Evolutionary conservation across 106 monocot species (phyloP).

Genomic region (Dendrobium huoshanense): DNA sequence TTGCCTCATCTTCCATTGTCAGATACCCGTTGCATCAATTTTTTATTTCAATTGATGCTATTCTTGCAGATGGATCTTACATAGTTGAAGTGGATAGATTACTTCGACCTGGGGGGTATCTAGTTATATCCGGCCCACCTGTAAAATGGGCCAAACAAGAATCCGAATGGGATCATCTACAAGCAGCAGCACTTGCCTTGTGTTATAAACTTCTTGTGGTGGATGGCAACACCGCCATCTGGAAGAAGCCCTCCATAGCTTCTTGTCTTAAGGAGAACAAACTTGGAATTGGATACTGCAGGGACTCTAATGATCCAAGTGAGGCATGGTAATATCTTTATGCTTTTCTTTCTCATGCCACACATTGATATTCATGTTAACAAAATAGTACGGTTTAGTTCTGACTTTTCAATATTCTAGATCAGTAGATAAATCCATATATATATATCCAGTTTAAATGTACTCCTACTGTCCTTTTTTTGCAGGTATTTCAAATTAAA

Average conservation of each 20-base stretch:
- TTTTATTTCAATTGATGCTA: background rate
- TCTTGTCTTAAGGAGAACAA: slow-evolving; percentile 52
- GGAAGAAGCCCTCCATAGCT: slow-evolving; percentile 66
- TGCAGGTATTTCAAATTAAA: slow-evolving; percentile 75
- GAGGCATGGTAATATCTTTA: slow-evolving; percentile 60
- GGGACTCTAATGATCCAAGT: slow-evolving; percentile 57
- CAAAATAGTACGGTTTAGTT: background rate
- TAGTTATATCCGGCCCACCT: slow-evolving; percentile 93
- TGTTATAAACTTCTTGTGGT: slow-evolving; percentile 84
- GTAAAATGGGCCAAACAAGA: slow-evolving; percentile 87
- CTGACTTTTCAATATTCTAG: background rate
- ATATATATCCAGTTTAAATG: background rate
- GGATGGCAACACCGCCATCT: slow-evolving; percentile 83
- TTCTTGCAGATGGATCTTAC: slow-evolving; percentile 80
- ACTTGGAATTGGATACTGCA: slow-evolving; percentile 52
- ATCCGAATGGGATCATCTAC: slow-evolving; percentile 87
- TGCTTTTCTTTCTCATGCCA: background rate
- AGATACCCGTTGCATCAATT: background rate
- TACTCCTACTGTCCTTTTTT: background rate
- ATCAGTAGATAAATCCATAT: background rate
- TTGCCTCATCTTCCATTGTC: slow-evolving; percentile 2
- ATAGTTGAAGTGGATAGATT: slow-evolving; percentile 84
- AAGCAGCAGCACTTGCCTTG: slow-evolving; percentile 48
- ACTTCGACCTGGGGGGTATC: slow-evolving; percentile 81
- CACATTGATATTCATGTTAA: background rate